Evolutionary conservation across 176 grass and related monocot genomes (phyloP).

Genomic region (Zea mays): DNA sequence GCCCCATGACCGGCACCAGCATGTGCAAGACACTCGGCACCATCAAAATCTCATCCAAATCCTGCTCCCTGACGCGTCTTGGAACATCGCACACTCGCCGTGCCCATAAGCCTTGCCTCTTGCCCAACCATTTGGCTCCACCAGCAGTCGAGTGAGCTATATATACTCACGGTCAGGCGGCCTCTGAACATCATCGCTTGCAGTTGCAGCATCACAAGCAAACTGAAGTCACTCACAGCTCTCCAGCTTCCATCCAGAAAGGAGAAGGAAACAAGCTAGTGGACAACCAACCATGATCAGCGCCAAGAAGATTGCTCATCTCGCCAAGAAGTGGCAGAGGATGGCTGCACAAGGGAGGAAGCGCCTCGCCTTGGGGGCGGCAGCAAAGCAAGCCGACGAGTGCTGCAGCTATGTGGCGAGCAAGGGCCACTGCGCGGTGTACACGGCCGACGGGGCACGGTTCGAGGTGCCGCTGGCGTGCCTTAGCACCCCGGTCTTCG

Average conservation of each 20-base stretch:
- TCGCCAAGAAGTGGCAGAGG: conserved; percentile 66
- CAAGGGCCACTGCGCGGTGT: conserved; percentile 49
- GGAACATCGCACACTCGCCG: background rate
- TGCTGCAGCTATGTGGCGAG: conserved; percentile 22
- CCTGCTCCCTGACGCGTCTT: background rate
- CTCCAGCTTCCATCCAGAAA: background rate
- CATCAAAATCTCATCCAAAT: conserved; percentile 34
- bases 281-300: conserved; percentile 45
- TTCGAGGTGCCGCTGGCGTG: conserved; percentile 58
- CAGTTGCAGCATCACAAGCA: background rate
- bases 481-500: conserved; percentile 34
- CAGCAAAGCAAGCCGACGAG: conserved; percentile 2
- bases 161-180: background rate
- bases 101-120: conserved; percentile 37
- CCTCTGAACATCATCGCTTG: conserved; percentile 19
- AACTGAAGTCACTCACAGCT: background rate
- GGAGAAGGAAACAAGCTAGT: background rate
- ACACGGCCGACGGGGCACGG: conserved; percentile 38
- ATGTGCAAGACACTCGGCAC: conserved; percentile 25
- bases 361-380: background rate
- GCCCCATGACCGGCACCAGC: background rate
- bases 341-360: conserved; percentile 24
- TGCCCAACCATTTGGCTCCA: background rate
- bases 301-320: conserved; percentile 49
- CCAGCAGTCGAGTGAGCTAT: background rate